Evolutionary conservation across 306 rosid species (phyloP).

Genomic region (Corylus heterophylla): DNA sequence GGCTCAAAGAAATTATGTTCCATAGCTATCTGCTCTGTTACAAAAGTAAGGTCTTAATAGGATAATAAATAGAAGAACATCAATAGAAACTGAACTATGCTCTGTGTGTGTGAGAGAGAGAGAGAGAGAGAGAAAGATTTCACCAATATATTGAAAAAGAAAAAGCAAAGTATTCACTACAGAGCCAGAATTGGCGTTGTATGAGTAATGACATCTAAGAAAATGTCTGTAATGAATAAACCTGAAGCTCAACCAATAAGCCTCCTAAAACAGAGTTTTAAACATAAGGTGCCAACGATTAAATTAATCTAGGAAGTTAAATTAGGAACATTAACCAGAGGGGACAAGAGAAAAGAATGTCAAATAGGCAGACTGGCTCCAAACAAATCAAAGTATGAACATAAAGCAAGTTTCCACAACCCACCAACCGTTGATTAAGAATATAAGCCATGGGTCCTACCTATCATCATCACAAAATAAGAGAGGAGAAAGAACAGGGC

Average conservation of each 20-base stretch:
- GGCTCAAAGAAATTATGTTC: constrained; percentile 52
- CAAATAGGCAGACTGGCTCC: constrained; percentile 11
- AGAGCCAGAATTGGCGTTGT: neutral
- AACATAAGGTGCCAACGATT: neutral
- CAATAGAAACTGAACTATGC: neutral
- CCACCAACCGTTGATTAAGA: neutral
- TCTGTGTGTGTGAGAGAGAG: too few relatives aligned
- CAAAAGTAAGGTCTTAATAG: constrained; percentile 2
- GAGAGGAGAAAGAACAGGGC: neutral
- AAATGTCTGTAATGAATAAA: neutral
- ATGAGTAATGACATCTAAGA: neutral
- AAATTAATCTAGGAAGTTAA: neutral
- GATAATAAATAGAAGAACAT: neutral
- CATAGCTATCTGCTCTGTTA: constrained; percentile 38
- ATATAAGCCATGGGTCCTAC: neutral
- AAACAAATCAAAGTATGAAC: neutral
- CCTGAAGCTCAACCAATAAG: constrained; percentile 4
- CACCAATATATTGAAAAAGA: neutral
- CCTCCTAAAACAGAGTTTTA: neutral
- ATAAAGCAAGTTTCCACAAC: constrained; percentile 2
- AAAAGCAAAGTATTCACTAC: neutral
- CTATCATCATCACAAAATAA: too few relatives aligned
- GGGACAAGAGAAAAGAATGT: neutral
- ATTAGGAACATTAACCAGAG: neutral
- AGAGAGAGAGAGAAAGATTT: neutral